Evolutionary conservation across 345 rosid species (phyloP).

Genomic region (Arabidopsis arenosa): DNA sequence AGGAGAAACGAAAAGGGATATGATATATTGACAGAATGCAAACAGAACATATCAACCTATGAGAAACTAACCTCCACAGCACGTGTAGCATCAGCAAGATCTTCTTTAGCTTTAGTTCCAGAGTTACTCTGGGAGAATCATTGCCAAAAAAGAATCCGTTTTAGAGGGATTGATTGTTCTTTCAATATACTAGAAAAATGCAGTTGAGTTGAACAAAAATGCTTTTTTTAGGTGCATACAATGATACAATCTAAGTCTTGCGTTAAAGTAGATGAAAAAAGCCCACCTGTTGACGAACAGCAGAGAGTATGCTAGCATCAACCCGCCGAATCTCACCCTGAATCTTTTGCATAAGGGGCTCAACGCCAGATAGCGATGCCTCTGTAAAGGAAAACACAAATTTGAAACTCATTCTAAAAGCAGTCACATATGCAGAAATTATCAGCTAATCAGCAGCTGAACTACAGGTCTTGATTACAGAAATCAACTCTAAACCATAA

Average conservation of each 20-base stretch:
- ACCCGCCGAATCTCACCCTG: conserved; percentile 93
- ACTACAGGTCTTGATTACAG: conserved; percentile 1
- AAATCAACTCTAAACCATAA: conserved; percentile 10
- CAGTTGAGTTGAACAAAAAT: too few species aligned
- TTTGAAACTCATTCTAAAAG: conserved; percentile 8
- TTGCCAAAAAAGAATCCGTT: conserved; percentile 5
- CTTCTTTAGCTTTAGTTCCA: conserved; percentile 97
- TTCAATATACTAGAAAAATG: not conserved
- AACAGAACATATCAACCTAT: conserved; percentile 9
- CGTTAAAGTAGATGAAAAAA: not conserved
- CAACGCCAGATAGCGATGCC: conserved; percentile 95
- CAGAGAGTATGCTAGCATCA: conserved; percentile 86
- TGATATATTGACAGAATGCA: not conserved
- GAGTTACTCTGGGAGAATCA: conserved; percentile 83
- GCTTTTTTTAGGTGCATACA: too few species aligned
- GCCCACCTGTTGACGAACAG: conserved; percentile 96
- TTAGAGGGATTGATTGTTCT: conserved; percentile 15
- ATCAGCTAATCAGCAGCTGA: conserved; percentile 25
- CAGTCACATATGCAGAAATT: conserved; percentile 10
- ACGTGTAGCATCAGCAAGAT: conserved; percentile 97
- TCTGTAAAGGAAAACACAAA: conserved; percentile 58
- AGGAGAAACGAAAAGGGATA: conserved; percentile 3
- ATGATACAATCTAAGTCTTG: conserved; percentile 7
- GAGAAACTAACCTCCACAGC: conserved; percentile 86
- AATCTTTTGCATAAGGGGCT: conserved; percentile 97